Percentiles rank a stretch among this genome's conserved stretches.
Evolutionary conservation across 805 yeast species (phyloP).

Genomic region (Lipomyces kockii): DNA sequence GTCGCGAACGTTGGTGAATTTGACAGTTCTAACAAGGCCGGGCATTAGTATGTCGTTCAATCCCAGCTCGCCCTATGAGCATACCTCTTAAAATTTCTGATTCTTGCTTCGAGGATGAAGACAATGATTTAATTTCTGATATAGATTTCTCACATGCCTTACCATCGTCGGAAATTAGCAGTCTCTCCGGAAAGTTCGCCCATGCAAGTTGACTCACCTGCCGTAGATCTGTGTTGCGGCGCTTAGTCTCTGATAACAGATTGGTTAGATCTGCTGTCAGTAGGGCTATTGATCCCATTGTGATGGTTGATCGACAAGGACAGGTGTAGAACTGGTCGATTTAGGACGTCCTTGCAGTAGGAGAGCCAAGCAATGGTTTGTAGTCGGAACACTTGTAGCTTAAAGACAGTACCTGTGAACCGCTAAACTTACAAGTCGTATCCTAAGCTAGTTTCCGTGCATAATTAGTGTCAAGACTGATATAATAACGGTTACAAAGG

Average conservation of each 20-base stretch:
- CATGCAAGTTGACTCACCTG: conserved; percentile 48
- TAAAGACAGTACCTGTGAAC: background rate
- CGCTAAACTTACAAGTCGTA: background rate
- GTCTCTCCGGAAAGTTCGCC: background rate
- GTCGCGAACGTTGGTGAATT: conserved; percentile 59
- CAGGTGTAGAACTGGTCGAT: background rate
- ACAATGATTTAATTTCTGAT: conserved; percentile 25
- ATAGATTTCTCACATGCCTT: conserved; percentile 41
- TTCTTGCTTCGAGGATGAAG: conserved; percentile 36
- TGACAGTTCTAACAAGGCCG: conserved; percentile 44
- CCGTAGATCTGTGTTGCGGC: conserved; percentile 71
- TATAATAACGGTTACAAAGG: background rate
- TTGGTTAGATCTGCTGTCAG: conserved; percentile 62
- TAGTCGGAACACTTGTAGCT: background rate
- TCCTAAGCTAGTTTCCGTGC: conserved; percentile 15
- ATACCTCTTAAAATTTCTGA: conserved; percentile 38
- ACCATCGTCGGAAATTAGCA: background rate
- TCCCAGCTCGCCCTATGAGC: conserved; percentile 9
- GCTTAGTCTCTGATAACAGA: conserved; percentile 69
- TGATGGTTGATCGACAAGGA: background rate
- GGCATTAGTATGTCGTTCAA: background rate
- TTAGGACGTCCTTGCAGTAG: background rate
- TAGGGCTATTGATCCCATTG: conserved; percentile 55
- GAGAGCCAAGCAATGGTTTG: background rate
- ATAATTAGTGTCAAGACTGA: conserved; percentile 29